A percentile compares a stretch with the other conserved stretches of the same genome.
Evolutionary conservation across 1,139 yeast species (phyloP).

Genomic region (Taphrina pruni): DNA sequence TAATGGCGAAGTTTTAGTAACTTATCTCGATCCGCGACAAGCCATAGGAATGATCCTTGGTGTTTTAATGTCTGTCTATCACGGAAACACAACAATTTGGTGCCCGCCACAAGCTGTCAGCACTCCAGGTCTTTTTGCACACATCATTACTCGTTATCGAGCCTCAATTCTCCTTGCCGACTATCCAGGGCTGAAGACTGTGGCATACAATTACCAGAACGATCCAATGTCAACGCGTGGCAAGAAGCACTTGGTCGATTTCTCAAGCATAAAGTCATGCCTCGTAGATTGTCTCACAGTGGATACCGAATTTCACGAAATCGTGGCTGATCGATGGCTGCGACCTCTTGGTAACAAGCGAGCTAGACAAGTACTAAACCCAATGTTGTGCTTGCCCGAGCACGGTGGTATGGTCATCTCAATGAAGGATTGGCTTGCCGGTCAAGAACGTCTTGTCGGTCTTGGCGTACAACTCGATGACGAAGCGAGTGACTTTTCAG

Average conservation of each 20-base stretch:
- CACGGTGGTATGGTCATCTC: constrained; percentile 97
- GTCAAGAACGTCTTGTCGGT: constrained; percentile 62
- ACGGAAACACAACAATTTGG: constrained; percentile 85
- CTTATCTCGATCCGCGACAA: constrained; percentile 82
- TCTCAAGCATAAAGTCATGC: constrained; percentile 85
- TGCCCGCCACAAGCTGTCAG: constrained; percentile 77
- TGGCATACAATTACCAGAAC: constrained; percentile 89
- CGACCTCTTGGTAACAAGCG: constrained; percentile 85
- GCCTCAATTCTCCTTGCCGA: constrained; percentile 82
- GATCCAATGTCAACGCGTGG: constrained; percentile 85
- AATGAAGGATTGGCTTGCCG: constrained; percentile 86
- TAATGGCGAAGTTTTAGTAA: constrained; percentile 55
- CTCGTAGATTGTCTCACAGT: constrained; percentile 88
- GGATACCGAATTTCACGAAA: constrained; percentile 91
- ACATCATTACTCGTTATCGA: constrained; percentile 70
- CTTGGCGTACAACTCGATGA: constrained; percentile 50
- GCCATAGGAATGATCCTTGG: constrained; percentile 89
- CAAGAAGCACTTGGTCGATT: constrained; percentile 77
- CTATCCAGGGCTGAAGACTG: constrained; percentile 87
- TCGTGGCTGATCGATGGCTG: constrained; percentile 88
- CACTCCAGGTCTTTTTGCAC: constrained; percentile 86
- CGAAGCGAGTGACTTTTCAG: constrained; percentile 59
- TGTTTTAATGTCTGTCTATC: constrained; percentile 75
- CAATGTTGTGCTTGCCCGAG: constrained; percentile 85
- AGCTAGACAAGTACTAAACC: constrained; percentile 81